Evolutionary conservation across 345 rosid genomes (phyloP).

Genomic region (Eutrema yunnanense): DNA sequence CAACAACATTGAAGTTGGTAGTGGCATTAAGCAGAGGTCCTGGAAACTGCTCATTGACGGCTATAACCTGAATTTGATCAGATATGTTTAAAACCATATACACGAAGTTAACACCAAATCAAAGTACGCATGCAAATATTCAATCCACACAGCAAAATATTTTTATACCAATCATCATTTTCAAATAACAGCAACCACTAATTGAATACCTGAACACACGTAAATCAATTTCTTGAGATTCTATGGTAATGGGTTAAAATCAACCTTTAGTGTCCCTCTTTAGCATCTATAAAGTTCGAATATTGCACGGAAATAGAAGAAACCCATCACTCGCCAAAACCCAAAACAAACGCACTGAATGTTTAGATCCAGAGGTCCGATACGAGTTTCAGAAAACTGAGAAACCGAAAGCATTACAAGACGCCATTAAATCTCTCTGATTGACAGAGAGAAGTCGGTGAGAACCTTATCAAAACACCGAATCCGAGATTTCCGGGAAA

Average conservation of each 20-base stretch:
- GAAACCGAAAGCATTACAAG: background rate
- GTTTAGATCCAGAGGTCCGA: background rate
- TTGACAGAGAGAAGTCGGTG: background rate
- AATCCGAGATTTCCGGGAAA: background rate
- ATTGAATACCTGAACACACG: background rate
- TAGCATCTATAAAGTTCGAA: background rate
- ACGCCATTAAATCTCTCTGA: background rate
- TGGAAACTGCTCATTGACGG: slow-evolving; percentile 68
- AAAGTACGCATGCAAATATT: background rate
- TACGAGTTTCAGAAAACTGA: background rate
- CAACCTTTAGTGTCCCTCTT: background rate
- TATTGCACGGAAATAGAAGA: background rate
- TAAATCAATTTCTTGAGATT: background rate
- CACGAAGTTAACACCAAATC: background rate
- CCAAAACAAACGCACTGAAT: background rate
- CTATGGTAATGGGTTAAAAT: background rate
- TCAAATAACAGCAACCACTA: background rate
- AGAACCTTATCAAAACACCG: background rate
- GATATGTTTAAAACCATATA: background rate
- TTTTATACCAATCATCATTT: background rate
- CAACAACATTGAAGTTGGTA: slow-evolving; percentile 65
- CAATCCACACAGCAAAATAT: background rate
- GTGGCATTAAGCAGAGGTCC: slow-evolving; percentile 69
- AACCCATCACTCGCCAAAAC: background rate
- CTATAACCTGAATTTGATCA: slow-evolving; percentile 56